Percentiles rank a stretch among this genome's conserved stretches.
Evolutionary conservation across 257 asterid species (phyloP).

Genomic region (Craterostigma plantagineum): DNA sequence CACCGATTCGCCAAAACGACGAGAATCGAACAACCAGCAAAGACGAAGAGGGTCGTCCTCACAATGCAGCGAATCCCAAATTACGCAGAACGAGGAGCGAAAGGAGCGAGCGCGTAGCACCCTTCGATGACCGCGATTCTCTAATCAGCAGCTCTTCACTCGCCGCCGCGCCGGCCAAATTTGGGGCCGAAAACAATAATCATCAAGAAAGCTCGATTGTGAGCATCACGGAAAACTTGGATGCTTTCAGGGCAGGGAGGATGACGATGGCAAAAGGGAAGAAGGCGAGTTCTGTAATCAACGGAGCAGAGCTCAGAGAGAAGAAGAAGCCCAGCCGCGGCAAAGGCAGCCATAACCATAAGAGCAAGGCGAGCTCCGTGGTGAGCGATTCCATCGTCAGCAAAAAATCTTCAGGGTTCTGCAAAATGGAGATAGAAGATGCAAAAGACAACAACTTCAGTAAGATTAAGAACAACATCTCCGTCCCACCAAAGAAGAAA

Average conservation of each 20-base stretch:
- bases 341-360: slow-evolving; percentile 6
- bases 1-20: slow-evolving; percentile 10
- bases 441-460: slow-evolving; percentile 3
- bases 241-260: slow-evolving; percentile 11
- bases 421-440: slow-evolving; percentile 1
- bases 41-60: background rate
- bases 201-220: slow-evolving; percentile 31
- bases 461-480: too few relatives aligned
- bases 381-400: slow-evolving; percentile 42
- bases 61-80: slow-evolving; percentile 18
- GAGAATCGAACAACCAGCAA: background rate
- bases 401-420: slow-evolving; percentile 23
- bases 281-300: slow-evolving; percentile 61
- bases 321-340: slow-evolving; percentile 11
- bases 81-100: slow-evolving; percentile 50
- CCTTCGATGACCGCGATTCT: slow-evolving; percentile 16
- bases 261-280: slow-evolving; percentile 27
- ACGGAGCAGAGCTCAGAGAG: slow-evolving; percentile 37
- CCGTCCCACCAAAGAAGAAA: too few relatives aligned
- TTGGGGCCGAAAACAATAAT: background rate
- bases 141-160: slow-evolving; percentile 20
- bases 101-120: slow-evolving; percentile 32
- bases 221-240: slow-evolving; percentile 23
- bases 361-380: slow-evolving; percentile 34
- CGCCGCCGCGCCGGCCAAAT: slow-evolving; percentile 8